phyloP scores from a whole-genome alignment of 1,139 yeast genomes.

The Trichomonascaceae sp. region DNA sequence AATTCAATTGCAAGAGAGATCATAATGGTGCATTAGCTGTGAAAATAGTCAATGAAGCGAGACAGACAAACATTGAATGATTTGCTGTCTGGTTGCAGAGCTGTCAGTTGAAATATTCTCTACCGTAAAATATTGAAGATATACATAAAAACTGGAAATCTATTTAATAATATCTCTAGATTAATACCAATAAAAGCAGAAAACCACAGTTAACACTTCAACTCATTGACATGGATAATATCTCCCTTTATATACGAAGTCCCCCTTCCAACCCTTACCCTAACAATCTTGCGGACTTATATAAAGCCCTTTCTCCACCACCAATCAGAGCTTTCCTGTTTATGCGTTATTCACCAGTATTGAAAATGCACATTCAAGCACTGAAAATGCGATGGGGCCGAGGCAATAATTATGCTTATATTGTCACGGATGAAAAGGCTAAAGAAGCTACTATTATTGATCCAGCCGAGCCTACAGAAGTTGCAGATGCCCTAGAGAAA shows the following conservation, averaged over 20 bases:
- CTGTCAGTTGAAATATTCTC: not conserved
- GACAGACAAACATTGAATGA: no score
- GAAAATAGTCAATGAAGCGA: no score
- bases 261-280: not conserved
- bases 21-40: no score
- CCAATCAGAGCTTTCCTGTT: not conserved
- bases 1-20: no score
- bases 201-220: not conserved
- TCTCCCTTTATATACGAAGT: no score
- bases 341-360: conserved; percentile 4
- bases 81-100: no score
- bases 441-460: conserved; percentile 79
- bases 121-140: not conserved
- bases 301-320: not conserved
- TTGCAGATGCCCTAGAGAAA: conserved; percentile 37
- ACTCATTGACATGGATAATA: not conserved
- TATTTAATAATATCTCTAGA: no score
- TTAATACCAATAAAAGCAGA: not conserved
- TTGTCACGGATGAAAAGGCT: conserved; percentile 62
- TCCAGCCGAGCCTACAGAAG: conserved; percentile 79
- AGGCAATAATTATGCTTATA: conserved; percentile 86
- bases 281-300: not conserved
- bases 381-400: conserved; percentile 94
- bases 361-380: conserved; percentile 64
- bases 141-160: not conserved